These are phyloP conservation scores for Mucor irregularis DNA, from an alignment of 371 early-diverging fungal species.

Conservation along the genomic window DNA sequence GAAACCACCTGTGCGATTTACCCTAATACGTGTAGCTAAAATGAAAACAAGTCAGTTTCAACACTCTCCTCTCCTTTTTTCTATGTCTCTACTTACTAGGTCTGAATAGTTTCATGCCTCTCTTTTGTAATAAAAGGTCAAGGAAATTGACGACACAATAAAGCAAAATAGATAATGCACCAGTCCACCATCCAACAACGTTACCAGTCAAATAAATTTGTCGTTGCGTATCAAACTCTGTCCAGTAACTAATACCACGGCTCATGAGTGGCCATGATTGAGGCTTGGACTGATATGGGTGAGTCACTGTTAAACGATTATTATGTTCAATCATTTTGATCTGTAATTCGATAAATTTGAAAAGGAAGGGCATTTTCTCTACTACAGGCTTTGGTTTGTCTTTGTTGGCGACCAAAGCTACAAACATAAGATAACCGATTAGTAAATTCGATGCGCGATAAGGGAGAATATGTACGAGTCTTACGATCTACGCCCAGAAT, in stretches of 20 bases:
- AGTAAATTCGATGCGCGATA: too few relatives aligned
- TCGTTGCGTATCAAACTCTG: slow-evolving; percentile 42
- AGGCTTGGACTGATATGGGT: slow-evolving; percentile 90
- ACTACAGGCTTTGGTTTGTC: slow-evolving; percentile 44
- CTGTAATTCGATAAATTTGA: slow-evolving; percentile 86
- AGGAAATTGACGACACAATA: slow-evolving; percentile 61
- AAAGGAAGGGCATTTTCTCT: slow-evolving; percentile 62
- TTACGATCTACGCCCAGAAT: slow-evolving; percentile 55
- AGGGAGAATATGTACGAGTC: not conserved
- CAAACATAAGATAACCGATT: slow-evolving; percentile 73
- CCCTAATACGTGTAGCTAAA: slow-evolving; percentile 58
- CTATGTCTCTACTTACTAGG: not conserved
- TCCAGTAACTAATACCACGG: slow-evolving; percentile 96
- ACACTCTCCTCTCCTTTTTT: not conserved
- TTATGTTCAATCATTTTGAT: slow-evolving; percentile 87
- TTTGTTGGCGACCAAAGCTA: slow-evolving; percentile 44
- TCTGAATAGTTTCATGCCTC: slow-evolving; percentile 25
- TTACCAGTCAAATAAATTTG: slow-evolving; percentile 97
- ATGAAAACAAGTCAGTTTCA: slow-evolving; percentile 67
- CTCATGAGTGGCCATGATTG: slow-evolving; percentile 83
- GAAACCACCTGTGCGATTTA: slow-evolving; percentile 83
- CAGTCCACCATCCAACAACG: slow-evolving; percentile 91
- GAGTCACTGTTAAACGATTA: slow-evolving; percentile 82
- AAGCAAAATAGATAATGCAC: slow-evolving; percentile 59
- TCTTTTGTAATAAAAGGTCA: slow-evolving; percentile 67